Evolutionary conservation across 768 basidiomycete genomes (phyloP), one percentile per base, ranked within the genome.

Genomic region (Holtermannia corniformis): DNA sequence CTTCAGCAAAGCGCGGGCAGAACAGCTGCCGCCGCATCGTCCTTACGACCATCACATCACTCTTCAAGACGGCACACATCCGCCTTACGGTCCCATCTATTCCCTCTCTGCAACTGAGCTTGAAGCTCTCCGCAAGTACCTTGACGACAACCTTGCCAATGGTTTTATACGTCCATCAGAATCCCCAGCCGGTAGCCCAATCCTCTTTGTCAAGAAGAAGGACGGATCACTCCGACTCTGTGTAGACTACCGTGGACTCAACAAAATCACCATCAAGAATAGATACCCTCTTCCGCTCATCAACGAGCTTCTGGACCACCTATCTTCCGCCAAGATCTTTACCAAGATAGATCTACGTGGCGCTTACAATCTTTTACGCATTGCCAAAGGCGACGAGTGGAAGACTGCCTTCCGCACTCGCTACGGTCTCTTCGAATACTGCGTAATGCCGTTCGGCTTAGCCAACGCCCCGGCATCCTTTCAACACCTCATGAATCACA

Each of bases 341-440:
- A 61, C 53, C 41, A 66, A 67, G 41, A 20, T 67, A 24, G 67
- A 78, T 51, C 70, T 78, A 23, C 68, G 70, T 22, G 65, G 68
- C 42, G 75, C 73, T 0, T 79, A 72, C 57, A 74, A 78, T 57
- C 74, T 76, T 12, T 59, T 79, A n/a, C 59, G 74, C 1, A 73
- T 79, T 42, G 55, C 60, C 3, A 65, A 71, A 16, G 76, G 76
- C 0, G 70, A 77, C 50, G 69, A 77, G 59, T 74, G 71, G 74
- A 78, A 76, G 20, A 77, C 75, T 0, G 76, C 75, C 0, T 74
- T 78, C 0, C 56, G 56, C 0, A 78, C 67, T 3, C 62, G 62
- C 11, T 54, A 43, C 20, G 60, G 65, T 0, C 55, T 50, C 21
- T 64, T 49, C 25, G 56, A 68, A 50, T 62, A 47, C 45, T 16